These are phyloP conservation scores for Citrullus amarus DNA, from an alignment of 306 rosid species.

Conservation along the genomic window DNA sequence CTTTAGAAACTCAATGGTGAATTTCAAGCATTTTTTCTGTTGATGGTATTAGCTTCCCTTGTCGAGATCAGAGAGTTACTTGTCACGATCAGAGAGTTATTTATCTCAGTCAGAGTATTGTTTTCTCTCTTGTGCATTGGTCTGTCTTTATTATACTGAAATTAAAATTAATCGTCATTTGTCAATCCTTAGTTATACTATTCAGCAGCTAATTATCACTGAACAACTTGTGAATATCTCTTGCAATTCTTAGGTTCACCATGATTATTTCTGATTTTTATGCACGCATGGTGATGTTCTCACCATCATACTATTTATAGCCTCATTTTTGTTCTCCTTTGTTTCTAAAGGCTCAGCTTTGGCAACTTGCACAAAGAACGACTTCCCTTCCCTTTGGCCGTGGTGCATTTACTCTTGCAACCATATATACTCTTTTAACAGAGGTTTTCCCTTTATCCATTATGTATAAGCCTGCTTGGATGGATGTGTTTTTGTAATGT, in stretches of 20 bases:
- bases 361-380: constrained; percentile 97
- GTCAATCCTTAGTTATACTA: not conserved
- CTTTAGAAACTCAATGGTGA: not conserved
- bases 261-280: not conserved
- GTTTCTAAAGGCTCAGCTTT: constrained; percentile 64
- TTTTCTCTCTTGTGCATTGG: not conserved
- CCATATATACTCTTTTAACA: constrained; percentile 87
- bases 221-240: not conserved
- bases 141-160: not conserved
- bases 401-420: constrained; percentile 94
- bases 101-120: not conserved
- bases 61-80: not conserved
- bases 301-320: not conserved
- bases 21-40: not conserved
- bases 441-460: constrained; percentile 41
- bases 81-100: not conserved
- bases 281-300: not conserved
- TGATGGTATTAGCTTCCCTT: not conserved
- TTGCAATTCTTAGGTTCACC: not conserved
- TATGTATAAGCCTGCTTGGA: not conserved
- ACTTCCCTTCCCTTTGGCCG: constrained; percentile 94
- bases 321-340: constrained; percentile 8
- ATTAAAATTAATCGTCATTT: not conserved
- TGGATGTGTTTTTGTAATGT: constrained; percentile 3
- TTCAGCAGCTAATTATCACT: not conserved